Evolutionary conservation across 1,284 basidiomycete genomes (phyloP), one percentile per base, ranked within the genome.

Genomic region (Ganoderma boninense): DNA sequence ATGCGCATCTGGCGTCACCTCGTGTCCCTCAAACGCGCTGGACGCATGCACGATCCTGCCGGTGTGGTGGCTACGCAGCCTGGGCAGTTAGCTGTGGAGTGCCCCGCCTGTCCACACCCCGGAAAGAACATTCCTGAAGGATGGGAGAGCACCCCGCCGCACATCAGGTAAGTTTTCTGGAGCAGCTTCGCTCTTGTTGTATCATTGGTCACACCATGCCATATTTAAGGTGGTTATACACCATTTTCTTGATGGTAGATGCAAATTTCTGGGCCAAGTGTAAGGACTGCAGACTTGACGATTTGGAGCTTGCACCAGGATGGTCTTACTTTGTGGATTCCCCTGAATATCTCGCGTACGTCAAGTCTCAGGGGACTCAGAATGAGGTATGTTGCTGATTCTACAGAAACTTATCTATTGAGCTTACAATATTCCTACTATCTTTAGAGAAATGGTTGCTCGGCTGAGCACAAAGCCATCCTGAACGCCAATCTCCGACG

Each of bases 51-150:
- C 52, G 75, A 77, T 64, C 65, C 73, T 6, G 54, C 43, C 3
- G 74, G 75, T 0, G 54, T 74, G 0, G 62, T 1, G 1, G 71
- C 3, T 0, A 76, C 73, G n/a, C 26, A 56, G 1, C 46, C 61
- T 3, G 76, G 79, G 0, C 72, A 73, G n/a, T n/a, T n/a, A n/a
- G n/a, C n/a, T n/a, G n/a, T n/a, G n/a, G n/a, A n/a, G n/a, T n/a
- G n/a, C n/a, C 77, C 78, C 1, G 79, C 78, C 1, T 81, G 79
- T 65, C 80, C 80, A 10, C 77, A 79, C 8, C 74, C 74, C 1
- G 78, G 72, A 4, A 52, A 54, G 49, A 67, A 67, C 29, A n/a
- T 67, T 23, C 66, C 66, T 1, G 20, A 26, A 3, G 71, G 73
- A 14, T 80, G 79, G 79, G 56, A 73, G 62, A 18, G n/a, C 49